Conservation (phyloP, 2,329 filamentous ascomycete genomes). For the Simplicillium aogashimaense region DNA sequence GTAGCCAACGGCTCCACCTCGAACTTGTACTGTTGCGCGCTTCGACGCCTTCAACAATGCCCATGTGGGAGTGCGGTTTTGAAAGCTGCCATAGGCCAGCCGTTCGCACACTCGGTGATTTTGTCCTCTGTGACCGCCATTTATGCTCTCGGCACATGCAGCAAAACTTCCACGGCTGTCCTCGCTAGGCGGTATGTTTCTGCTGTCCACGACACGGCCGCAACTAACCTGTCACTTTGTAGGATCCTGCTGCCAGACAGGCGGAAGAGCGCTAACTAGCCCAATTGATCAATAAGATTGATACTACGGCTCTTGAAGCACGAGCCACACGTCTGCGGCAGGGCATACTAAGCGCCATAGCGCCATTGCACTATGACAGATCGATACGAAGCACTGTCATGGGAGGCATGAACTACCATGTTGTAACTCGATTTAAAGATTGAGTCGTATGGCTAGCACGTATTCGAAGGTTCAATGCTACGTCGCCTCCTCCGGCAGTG, state of each 20-base stretch:
- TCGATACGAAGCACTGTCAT: constrained; percentile 24
- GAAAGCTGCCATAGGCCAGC: constrained; percentile 18
- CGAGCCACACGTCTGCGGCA: constrained; percentile 23
- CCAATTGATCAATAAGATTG: constrained; percentile 21
- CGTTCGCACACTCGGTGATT: constrained; percentile 25
- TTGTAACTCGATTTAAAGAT: constrained; percentile 31
- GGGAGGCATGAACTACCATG: constrained; percentile 34
- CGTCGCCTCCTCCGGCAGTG: constrained; percentile 22
- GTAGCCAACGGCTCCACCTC: neutral
- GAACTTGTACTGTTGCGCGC: neutral
- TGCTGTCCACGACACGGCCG: constrained; percentile 1
- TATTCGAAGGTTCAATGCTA: constrained; percentile 28
- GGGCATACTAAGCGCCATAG: constrained; percentile 24
- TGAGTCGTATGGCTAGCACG: constrained; percentile 30
- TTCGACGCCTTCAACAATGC: constrained; percentile 12
- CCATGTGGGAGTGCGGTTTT: constrained; percentile 24
- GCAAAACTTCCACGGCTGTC: constrained; percentile 21
- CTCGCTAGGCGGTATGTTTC: constrained; percentile 24
- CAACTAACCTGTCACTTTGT: constrained; percentile 14
- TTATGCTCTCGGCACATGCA: constrained; percentile 23
- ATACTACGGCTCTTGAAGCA: constrained; percentile 23
- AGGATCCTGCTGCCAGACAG: constrained; percentile 19
- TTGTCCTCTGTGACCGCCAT: constrained; percentile 27
- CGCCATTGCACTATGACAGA: constrained; percentile 24
- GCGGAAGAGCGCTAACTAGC: constrained; percentile 24